Percentiles rank a stretch among this genome's conserved stretches.
These are phyloP conservation scores for Brassica nigra DNA, from an alignment of 345 rosid species.

Conservation along the genomic window DNA sequence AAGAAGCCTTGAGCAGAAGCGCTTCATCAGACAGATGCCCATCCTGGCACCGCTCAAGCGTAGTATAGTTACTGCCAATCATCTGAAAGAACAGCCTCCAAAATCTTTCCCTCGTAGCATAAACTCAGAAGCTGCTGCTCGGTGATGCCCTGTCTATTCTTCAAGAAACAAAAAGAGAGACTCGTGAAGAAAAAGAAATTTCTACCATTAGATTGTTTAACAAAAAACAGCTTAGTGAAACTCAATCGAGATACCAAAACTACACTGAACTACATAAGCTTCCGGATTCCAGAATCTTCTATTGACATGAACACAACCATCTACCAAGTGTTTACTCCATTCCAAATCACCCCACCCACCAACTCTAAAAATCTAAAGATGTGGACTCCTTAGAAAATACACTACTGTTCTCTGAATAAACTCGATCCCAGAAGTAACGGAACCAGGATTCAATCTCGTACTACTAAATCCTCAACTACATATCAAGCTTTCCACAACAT, in stretches of 20 bases:
- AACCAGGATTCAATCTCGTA: not conserved
- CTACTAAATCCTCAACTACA: conserved; percentile 24
- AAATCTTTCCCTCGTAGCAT: conserved; percentile 48
- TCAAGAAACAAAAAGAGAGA: conserved; percentile 31
- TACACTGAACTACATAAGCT: not conserved
- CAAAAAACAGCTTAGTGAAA: not conserved
- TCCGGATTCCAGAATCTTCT: not conserved
- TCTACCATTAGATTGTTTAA: not conserved
- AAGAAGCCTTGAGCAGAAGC: conserved; percentile 56
- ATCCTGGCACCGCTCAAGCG: conserved; percentile 73
- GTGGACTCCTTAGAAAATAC: not conserved
- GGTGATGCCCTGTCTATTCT: conserved; percentile 20
- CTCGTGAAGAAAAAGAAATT: conserved; percentile 30
- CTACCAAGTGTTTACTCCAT: not conserved
- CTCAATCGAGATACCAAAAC: not conserved
- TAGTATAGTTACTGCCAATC: conserved; percentile 59
- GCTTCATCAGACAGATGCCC: conserved; percentile 63
- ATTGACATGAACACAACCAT: not conserved
- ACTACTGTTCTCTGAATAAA: not conserved
- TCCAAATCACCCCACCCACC: not conserved
- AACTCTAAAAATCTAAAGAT: not conserved
- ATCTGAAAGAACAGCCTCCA: conserved; percentile 62
- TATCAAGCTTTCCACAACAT: conserved; percentile 10
- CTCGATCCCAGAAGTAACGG: not conserved
- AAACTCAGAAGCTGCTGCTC: conserved; percentile 37